Evolutionary conservation across 192 early-diverging fungal species (phyloP).

Genomic region (Podila epigama): DNA sequence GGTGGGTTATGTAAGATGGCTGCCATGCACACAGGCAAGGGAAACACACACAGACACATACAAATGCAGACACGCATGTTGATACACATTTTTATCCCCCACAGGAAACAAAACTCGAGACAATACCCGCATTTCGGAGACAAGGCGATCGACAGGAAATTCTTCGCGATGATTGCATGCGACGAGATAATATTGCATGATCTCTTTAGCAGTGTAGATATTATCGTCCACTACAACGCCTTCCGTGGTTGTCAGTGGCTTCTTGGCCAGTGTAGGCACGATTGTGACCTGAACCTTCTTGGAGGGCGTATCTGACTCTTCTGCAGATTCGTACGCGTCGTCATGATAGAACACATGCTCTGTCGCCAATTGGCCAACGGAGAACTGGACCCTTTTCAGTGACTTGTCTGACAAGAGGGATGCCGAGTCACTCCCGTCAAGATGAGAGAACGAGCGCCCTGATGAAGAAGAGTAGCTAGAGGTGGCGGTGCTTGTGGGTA

Average conservation of each 20-base stretch:
- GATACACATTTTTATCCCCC: too few relatives aligned
- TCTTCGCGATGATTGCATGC: slow-evolving; percentile 55
- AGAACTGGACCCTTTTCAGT: slow-evolving; percentile 63
- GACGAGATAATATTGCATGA: slow-evolving; percentile 50
- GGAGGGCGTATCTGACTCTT: slow-evolving; percentile 27
- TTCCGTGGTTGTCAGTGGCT: slow-evolving; percentile 16
- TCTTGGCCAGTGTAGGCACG: slow-evolving; percentile 15
- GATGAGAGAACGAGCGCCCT: slow-evolving; percentile 9
- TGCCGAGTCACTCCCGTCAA: slow-evolving; percentile 4
- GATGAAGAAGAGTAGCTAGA: background rate
- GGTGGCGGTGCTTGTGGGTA: background rate
- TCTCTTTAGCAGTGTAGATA: slow-evolving; percentile 51
- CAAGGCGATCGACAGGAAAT: slow-evolving; percentile 43
- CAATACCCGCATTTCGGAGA: slow-evolving; percentile 37
- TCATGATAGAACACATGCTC: slow-evolving; percentile 55
- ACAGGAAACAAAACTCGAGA: too few relatives aligned
- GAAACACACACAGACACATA: too few relatives aligned
- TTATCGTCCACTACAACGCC: slow-evolving; percentile 40
- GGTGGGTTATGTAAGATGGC: too few relatives aligned
- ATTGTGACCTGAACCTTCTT: background rate
- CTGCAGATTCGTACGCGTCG: slow-evolving; percentile 51
- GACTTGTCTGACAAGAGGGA: slow-evolving; percentile 39
- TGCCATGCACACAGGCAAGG: too few relatives aligned
- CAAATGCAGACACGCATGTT: too few relatives aligned
- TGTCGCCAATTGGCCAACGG: slow-evolving; percentile 56